Percentiles rank a stretch among this genome's conserved stretches.
Conservation (phyloP, 1,139 yeast genomes). For the Trichomonascaceae sp. region DNA sequence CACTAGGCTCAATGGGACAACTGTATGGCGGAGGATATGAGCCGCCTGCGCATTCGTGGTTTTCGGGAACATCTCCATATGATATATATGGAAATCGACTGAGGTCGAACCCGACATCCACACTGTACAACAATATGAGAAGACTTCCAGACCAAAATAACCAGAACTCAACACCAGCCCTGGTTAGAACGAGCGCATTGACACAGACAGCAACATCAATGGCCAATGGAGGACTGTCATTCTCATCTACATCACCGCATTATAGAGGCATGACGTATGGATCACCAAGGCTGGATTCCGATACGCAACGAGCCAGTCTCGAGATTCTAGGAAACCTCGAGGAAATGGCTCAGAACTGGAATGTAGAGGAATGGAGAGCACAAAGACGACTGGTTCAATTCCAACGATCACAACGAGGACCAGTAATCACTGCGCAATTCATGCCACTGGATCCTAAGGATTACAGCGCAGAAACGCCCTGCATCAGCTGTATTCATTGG, state of each 20-base stretch:
- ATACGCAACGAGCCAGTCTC: slow-evolving; percentile 24
- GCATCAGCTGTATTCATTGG: slow-evolving; percentile 60
- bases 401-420: slow-evolving; percentile 33
- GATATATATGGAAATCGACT: neutral
- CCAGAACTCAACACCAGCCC: slow-evolving; percentile 17
- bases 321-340: slow-evolving; percentile 33
- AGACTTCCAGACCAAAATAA: neutral
- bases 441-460: slow-evolving; percentile 29
- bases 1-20: neutral
- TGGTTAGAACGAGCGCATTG: slow-evolving; percentile 28
- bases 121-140: neutral
- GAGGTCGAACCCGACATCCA: neutral
- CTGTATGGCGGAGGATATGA: neutral
- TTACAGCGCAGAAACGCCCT: slow-evolving; percentile 28
- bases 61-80: neutral
- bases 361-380: slow-evolving; percentile 29
- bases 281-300: neutral
- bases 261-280: neutral
- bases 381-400: slow-evolving; percentile 33
- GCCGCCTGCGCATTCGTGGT: neutral
- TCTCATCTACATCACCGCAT: neutral
- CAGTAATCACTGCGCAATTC: slow-evolving; percentile 31
- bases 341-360: slow-evolving; percentile 32
- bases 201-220: slow-evolving; percentile 19
- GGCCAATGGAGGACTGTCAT: slow-evolving; percentile 7